Evolutionary conservation across 352 stramenopile genomes (phyloP), one percentile per base, ranked within the genome.

Genomic region (Phytophthora pseudosyringae): DNA sequence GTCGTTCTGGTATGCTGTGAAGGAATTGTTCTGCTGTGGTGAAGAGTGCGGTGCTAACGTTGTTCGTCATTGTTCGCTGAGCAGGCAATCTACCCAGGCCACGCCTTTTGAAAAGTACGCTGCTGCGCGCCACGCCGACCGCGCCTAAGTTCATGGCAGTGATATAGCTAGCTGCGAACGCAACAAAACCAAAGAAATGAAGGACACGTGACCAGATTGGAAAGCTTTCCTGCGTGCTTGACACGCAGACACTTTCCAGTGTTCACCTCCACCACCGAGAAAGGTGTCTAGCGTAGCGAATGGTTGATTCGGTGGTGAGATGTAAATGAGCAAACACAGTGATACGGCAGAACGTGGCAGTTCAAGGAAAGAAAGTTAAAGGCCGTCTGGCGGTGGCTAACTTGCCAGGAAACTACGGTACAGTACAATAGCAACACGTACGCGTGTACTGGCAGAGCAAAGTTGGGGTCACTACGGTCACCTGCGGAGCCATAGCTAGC

Each of bases 91-190:
- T 18, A 60, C 43, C 10, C 78, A 87, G 67, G 39, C 71, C 16
- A 71, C 75, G 51, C 36, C 82, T 33, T 82, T 93, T 56, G 85
- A 93, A 15, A 93, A 91, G 67, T 93, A 90, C 66, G 82, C 75
- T 13, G 64, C 68, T 56, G 69, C 79, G 31, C 75, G 69, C 46
- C 59, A 78, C 35, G 69, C 75, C 16, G 81, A 81, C 44, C 78
- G 71, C 59, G 76, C 82, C 36, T 91, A 81, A 88, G 33, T 43
- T 59, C 12, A 35, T 48, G 11, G 33, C 29, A 15, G 36, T 16
- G 31, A 60, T 25, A 53, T 61, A 64, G 41, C 31, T 50, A 57
- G 48, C 15, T 15, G 33, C 40, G 47, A 32, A 52, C 21, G 44
- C 44, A 57, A 46, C 38, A 53, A 58, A 52, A 65, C 56, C 35